Evolutionary conservation across 208 protist species (phyloP).

Genomic region (Tritrichomonas musculus): DNA sequence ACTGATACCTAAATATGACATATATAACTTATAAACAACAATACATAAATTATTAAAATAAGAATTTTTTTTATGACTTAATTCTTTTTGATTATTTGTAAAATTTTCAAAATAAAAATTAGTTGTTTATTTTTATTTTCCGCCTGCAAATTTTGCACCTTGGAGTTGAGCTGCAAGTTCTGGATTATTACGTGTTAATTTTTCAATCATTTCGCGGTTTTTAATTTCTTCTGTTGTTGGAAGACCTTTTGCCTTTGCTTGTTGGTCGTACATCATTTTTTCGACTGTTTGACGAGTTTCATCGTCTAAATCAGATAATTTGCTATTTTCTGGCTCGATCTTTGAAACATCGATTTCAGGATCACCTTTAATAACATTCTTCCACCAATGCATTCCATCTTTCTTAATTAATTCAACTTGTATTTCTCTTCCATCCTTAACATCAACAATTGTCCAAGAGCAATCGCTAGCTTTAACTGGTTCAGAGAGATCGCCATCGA

Average conservation of each 20-base stretch:
- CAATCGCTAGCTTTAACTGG: background rate
- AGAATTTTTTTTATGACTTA: too few species aligned
- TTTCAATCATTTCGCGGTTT: slow-evolving; percentile 21
- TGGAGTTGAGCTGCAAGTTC: background rate
- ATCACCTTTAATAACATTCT: slow-evolving; percentile 19
- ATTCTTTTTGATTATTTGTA: too few species aligned
- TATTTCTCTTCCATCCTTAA: background rate
- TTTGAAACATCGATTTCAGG: slow-evolving; percentile 11
- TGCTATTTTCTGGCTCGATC: slow-evolving; percentile 32
- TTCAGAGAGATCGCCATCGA: slow-evolving; percentile 25
- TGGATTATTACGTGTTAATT: background rate
- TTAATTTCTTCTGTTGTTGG: slow-evolving; percentile 31
- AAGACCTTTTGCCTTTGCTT: background rate
- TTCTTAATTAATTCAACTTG: slow-evolving; percentile 3
- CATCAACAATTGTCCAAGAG: background rate
- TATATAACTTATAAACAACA: too few species aligned
- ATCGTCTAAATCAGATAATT: slow-evolving; percentile 10
- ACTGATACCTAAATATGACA: too few species aligned
- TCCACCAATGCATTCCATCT: slow-evolving; percentile 26
- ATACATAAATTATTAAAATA: too few species aligned
- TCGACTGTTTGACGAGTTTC: slow-evolving; percentile 35
- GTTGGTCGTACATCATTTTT: slow-evolving; percentile 37
- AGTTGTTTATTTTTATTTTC: too few species aligned
- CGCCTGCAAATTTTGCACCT: too few species aligned
- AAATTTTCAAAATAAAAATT: too few species aligned